phyloP scores from a whole-genome alignment of 352 stramenopile species.

The Pythium oligandrum region DNA sequence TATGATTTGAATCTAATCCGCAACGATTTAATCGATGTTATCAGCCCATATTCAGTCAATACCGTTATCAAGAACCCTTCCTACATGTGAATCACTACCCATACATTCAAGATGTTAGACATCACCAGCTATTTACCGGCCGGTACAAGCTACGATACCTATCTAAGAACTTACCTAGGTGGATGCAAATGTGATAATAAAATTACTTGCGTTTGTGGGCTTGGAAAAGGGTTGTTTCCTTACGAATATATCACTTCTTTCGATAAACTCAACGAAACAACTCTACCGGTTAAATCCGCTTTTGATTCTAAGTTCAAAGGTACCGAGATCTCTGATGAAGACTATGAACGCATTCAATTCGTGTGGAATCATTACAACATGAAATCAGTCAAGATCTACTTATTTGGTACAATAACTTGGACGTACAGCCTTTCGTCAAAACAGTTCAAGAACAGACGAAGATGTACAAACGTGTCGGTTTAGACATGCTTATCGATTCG shows the following conservation, averaged over 20 bases:
- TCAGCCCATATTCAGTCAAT: background rate
- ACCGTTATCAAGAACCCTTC: conserved; percentile 15
- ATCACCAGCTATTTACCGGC: conserved; percentile 23
- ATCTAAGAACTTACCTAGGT: conserved; percentile 21
- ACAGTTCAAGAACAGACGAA: conserved; percentile 12
- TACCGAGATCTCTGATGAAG: conserved; percentile 12
- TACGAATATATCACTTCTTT: conserved; percentile 26
- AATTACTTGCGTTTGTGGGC: conserved; percentile 17
- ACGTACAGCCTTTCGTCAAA: conserved; percentile 20
- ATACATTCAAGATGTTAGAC: conserved; percentile 23
- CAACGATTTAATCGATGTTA: conserved; percentile 14
- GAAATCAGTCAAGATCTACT: conserved; percentile 25
- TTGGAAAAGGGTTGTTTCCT: conserved; percentile 19
- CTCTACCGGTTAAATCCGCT: conserved; percentile 12
- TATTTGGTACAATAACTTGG: conserved; percentile 27
- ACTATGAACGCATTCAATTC: conserved; percentile 21
- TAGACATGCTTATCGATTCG: conserved; percentile 25
- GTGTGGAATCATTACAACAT: conserved; percentile 23
- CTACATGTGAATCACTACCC: conserved; percentile 22
- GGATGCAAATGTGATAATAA: conserved; percentile 26
- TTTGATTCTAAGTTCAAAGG: conserved; percentile 15
- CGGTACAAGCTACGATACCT: conserved; percentile 18
- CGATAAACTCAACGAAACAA: conserved; percentile 16
- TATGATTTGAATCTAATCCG: conserved; percentile 23
- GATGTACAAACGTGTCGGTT: conserved; percentile 17